phyloP scores from a whole-genome alignment of 164 flowering plant species.

The Nymphaea colorata region DNA sequence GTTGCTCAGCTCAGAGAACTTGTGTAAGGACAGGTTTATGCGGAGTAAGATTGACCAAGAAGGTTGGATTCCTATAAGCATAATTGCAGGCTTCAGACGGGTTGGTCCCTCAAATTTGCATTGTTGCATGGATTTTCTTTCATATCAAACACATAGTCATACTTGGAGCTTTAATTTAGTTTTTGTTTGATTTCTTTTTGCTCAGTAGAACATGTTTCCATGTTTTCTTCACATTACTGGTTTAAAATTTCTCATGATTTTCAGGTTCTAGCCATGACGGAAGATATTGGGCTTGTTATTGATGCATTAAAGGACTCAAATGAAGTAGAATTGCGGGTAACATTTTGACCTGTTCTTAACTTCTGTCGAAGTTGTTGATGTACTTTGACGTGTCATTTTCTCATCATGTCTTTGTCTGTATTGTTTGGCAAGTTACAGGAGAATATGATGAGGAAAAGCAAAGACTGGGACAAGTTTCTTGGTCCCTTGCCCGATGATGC shows the following conservation, averaged over 20 bases:
- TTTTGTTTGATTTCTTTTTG: neutral
- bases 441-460: neutral
- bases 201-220: neutral
- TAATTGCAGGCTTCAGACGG: conserved; percentile 74
- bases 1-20: conserved; percentile 69
- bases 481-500: neutral
- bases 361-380: neutral
- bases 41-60: conserved; percentile 68
- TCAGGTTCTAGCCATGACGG: conserved; percentile 74
- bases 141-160: too few species aligned
- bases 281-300: conserved; percentile 58
- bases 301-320: conserved; percentile 58
- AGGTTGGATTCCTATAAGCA: conserved; percentile 80
- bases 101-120: conserved; percentile 20
- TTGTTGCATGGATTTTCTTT: neutral
- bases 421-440: neutral
- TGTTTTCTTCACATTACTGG: neutral
- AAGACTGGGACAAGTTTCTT: neutral
- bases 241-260: neutral
- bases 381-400: neutral
- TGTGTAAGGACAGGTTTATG: conserved; percentile 58
- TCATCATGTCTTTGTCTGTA: neutral
- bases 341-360: neutral
- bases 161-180: neutral
- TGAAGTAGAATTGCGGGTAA: conserved; percentile 71